phyloP scores from a whole-genome alignment of 2,329 filamentous ascomycete genomes.

The Zasmidium angulare region DNA sequence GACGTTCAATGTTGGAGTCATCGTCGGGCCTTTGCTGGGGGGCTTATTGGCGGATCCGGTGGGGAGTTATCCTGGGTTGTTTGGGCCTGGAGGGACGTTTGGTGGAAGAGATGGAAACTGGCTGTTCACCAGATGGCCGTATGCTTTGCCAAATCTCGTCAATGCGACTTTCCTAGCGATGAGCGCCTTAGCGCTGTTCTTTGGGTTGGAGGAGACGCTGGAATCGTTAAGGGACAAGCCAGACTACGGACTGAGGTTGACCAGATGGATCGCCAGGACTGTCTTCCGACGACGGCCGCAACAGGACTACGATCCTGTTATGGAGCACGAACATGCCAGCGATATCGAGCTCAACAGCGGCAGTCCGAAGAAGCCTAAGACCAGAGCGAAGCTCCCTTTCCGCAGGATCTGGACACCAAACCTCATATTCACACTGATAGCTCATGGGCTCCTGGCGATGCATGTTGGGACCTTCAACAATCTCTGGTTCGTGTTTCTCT shows the following conservation, averaged over 20 bases:
- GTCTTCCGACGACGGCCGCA: conserved; percentile 32
- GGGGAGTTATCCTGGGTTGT: conserved; percentile 60
- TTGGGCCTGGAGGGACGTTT: conserved; percentile 59
- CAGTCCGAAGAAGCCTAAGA: conserved; percentile 4
- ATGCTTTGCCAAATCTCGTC: conserved; percentile 67
- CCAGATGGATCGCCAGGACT: conserved; percentile 37
- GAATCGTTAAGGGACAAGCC: conserved; percentile 41
- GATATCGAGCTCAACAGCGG: background rate
- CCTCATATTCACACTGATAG: conserved; percentile 44
- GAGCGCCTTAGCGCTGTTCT: conserved; percentile 56
- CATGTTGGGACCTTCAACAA: conserved; percentile 52
- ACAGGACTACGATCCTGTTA: conserved; percentile 35
- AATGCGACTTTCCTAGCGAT: conserved; percentile 61
- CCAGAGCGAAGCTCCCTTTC: conserved; percentile 43
- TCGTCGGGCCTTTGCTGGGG: conserved; percentile 55
- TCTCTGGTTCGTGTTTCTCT: conserved; percentile 52
- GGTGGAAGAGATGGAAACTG: conserved; percentile 57
- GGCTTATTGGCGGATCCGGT: conserved; percentile 68
- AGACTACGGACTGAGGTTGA: conserved; percentile 43
- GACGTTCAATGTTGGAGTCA: conserved; percentile 63
- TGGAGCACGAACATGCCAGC: conserved; percentile 12
- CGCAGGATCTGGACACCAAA: conserved; percentile 49
- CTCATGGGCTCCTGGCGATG: conserved; percentile 47
- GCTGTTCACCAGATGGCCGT: conserved; percentile 67
- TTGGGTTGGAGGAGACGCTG: conserved; percentile 65